phyloP scores from a whole-genome alignment of 176 grass and related monocot genomes.

The Ensete ventricosum region DNA sequence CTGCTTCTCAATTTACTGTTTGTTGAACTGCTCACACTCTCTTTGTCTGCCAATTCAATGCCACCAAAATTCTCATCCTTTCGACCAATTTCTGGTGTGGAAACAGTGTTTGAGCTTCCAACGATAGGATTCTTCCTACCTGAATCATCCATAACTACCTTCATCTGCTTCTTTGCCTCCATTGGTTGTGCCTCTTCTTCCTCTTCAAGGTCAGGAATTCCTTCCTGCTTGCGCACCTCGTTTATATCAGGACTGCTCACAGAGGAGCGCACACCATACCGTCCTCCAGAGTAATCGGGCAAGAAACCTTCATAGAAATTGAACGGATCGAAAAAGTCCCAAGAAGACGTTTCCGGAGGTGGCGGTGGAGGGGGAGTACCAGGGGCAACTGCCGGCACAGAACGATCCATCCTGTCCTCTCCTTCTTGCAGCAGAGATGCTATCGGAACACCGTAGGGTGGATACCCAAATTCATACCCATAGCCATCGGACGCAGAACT shows the following conservation, averaged over 20 bases:
- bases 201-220: slow-evolving; percentile 87
- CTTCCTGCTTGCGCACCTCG: slow-evolving; percentile 64
- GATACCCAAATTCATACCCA: slow-evolving; percentile 12
- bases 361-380: slow-evolving; percentile 26
- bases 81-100: slow-evolving; percentile 1
- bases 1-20: slow-evolving; percentile 23
- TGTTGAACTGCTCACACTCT: neutral
- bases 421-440: neutral
- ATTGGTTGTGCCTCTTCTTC: slow-evolving; percentile 32
- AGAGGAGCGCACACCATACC: slow-evolving; percentile 14
- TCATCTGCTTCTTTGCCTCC: slow-evolving; percentile 8
- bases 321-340: slow-evolving; percentile 80
- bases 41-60: slow-evolving; percentile 14
- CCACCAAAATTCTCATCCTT: slow-evolving; percentile 15
- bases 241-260: slow-evolving; percentile 39
- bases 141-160: neutral
- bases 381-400: slow-evolving; percentile 25
- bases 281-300: slow-evolving; percentile 23
- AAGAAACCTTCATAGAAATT: slow-evolving; percentile 41
- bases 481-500: slow-evolving; percentile 22
- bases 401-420: neutral
- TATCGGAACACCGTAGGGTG: slow-evolving; percentile 1
- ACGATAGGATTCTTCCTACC: slow-evolving; percentile 12
- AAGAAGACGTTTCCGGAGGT: slow-evolving; percentile 33
- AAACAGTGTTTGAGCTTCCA: neutral